Evolutionary conservation across 352 stramenopile genomes (phyloP).

Genomic region (Lagenidium giganteum): DNA sequence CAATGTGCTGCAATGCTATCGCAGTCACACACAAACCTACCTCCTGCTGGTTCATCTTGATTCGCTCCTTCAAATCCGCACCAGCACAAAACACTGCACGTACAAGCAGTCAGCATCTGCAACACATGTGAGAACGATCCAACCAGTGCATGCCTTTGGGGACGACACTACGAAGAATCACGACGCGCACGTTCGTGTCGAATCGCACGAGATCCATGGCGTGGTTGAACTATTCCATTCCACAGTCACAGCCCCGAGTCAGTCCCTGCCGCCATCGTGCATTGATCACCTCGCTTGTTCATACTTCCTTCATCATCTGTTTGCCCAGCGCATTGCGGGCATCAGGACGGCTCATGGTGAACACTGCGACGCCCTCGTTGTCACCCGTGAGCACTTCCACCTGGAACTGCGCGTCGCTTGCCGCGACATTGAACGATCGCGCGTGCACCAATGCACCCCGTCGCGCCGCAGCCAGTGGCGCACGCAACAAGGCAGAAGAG

Average conservation of each 20-base stretch:
- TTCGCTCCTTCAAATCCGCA: constrained; percentile 88
- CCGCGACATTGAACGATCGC: too few relatives aligned
- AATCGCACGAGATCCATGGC: constrained; percentile 14
- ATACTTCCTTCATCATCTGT: too few relatives aligned
- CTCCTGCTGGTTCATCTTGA: constrained; percentile 83
- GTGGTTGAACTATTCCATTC: constrained; percentile 7
- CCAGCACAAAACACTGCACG: constrained; percentile 85
- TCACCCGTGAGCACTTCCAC: constrained; percentile 55
- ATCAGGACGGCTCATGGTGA: constrained; percentile 73
- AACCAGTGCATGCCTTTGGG: constrained; percentile 25
- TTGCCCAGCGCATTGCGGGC: constrained; percentile 73
- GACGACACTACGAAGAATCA: constrained; percentile 73
- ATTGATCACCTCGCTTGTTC: too few relatives aligned
- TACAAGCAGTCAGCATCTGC: neutral
- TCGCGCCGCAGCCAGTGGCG: too few relatives aligned
- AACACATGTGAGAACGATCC: neutral
- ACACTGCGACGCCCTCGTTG: constrained; percentile 53
- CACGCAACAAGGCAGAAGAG: too few relatives aligned
- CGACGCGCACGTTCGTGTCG: constrained; percentile 63
- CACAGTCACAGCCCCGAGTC: too few relatives aligned
- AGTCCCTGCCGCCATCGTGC: too few relatives aligned
- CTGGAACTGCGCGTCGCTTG: constrained; percentile 62
- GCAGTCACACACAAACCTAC: constrained; percentile 17
- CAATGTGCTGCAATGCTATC: too few relatives aligned
- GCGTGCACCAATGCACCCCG: too few relatives aligned